phyloP scores from a whole-genome alignment of 2,329 filamentous ascomycete species.

The Sclerotinia spermophila region DNA sequence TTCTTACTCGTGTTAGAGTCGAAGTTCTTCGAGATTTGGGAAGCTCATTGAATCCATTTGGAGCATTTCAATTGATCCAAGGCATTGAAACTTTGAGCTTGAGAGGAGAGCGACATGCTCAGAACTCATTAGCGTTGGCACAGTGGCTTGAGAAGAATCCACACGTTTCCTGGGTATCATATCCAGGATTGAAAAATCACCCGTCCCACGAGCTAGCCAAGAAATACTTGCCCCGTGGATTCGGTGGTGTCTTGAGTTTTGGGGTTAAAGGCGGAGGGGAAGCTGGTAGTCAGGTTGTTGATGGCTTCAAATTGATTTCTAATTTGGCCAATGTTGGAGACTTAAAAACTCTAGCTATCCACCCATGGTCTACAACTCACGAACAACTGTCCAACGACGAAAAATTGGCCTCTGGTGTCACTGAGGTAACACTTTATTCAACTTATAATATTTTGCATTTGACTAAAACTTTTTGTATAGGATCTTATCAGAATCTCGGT shows the following conservation, averaged over 20 bases:
- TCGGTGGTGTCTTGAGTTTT: constrained; percentile 87
- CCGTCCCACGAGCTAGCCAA: constrained; percentile 74
- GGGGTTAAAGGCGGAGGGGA: constrained; percentile 83
- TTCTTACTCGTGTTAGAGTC: constrained; percentile 79
- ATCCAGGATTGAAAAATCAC: constrained; percentile 82
- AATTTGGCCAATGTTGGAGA: constrained; percentile 97
- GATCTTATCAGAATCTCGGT: constrained; percentile 94
- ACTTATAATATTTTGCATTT: background rate
- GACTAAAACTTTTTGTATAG: constrained; percentile 40
- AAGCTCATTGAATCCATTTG: constrained; percentile 80
- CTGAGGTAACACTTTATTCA: constrained; percentile 50
- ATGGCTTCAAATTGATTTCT: constrained; percentile 90
- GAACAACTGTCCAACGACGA: constrained; percentile 85
- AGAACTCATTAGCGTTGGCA: constrained; percentile 77
- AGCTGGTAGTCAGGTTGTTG: constrained; percentile 85
- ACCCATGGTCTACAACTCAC: constrained; percentile 93
- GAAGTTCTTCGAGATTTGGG: constrained; percentile 88
- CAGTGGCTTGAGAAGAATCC: constrained; percentile 77
- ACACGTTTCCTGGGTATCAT: constrained; percentile 89
- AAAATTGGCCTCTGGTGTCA: constrained; percentile 75
- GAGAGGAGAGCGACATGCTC: constrained; percentile 79
- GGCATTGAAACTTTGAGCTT: constrained; percentile 87
- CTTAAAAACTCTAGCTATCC: constrained; percentile 90
- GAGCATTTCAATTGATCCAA: constrained; percentile 83
- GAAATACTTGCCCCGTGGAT: constrained; percentile 80